A percentile compares a stretch with the other conserved stretches of the same genome.
Evolutionary conservation across 768 basidiomycete genomes (phyloP).

Genomic region (Lactifluus piperatus): DNA sequence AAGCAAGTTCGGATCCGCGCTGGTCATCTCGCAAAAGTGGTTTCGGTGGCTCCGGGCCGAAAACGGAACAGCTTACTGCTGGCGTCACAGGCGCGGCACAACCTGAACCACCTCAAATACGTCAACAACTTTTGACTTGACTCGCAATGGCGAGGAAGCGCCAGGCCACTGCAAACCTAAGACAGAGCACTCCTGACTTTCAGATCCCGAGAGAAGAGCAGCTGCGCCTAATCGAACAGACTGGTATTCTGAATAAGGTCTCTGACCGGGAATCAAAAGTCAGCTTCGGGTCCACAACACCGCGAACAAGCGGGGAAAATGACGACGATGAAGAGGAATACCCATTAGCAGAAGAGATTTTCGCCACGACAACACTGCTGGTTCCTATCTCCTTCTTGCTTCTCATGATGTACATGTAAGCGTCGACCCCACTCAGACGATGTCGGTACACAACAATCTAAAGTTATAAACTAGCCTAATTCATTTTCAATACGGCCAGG

Average conservation of each 20-base stretch:
- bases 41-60: neutral
- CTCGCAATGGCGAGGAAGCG: conserved; percentile 8
- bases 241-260: conserved; percentile 35
- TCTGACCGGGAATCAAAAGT: neutral
- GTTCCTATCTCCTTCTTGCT: conserved; percentile 70
- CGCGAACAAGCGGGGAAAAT: neutral
- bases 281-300: neutral
- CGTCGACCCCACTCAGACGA: conserved; percentile 1
- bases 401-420: conserved; percentile 81
- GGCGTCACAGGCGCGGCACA: too few relatives aligned
- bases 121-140: neutral
- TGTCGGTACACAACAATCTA: neutral
- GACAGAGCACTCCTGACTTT: neutral
- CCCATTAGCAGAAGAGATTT: conserved; percentile 57
- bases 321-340: conserved; percentile 31
- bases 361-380: conserved; percentile 53
- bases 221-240: conserved; percentile 14
- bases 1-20: conserved; percentile 30
- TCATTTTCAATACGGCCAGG: conserved; percentile 68
- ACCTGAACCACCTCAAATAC: neutral
- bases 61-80: neutral
- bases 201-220: conserved; percentile 19
- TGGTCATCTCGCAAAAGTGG: neutral
- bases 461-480: conserved; percentile 43
- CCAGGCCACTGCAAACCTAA: neutral